Evolutionary conservation across 1,284 basidiomycete species (phyloP).

Genomic region (Boletus mariae): DNA sequence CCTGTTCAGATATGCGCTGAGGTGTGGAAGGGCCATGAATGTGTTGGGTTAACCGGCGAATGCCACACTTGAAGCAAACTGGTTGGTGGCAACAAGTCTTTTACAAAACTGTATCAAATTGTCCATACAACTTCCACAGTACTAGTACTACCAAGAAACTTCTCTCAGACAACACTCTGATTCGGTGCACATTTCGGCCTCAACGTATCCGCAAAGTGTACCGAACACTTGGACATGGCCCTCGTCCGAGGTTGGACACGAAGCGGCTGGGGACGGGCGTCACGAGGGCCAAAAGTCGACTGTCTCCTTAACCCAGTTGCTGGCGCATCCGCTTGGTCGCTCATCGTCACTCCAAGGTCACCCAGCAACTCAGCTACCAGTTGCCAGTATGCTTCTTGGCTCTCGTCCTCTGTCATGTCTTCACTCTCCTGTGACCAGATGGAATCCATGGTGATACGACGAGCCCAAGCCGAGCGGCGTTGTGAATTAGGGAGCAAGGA

Average conservation of each 20-base stretch:
- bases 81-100: neutral
- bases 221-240: slow-evolving; percentile 1
- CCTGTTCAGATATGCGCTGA: slow-evolving; percentile 36
- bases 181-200: slow-evolving; percentile 1
- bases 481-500: neutral
- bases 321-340: neutral
- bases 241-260: slow-evolving; percentile 5
- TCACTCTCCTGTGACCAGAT: slow-evolving; percentile 30
- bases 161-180: slow-evolving; percentile 7
- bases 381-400: slow-evolving; percentile 1
- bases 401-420: slow-evolving; percentile 8
- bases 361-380: neutral
- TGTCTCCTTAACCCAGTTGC: slow-evolving; percentile 1
- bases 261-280: neutral
- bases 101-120: neutral
- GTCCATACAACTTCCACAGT: no score
- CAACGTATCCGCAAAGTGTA: slow-evolving; percentile 2
- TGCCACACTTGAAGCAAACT: no score
- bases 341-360: neutral
- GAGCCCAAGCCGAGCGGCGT: neutral
- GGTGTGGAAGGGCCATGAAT: slow-evolving; percentile 33
- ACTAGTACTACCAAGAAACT: neutral
- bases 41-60: neutral
- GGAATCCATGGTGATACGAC: slow-evolving; percentile 14
- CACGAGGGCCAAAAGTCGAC: neutral